Evolutionary conservation across 225 moss, liverwort and hornwort genomes (phyloP).

Genomic region (Asterella californica): DNA sequence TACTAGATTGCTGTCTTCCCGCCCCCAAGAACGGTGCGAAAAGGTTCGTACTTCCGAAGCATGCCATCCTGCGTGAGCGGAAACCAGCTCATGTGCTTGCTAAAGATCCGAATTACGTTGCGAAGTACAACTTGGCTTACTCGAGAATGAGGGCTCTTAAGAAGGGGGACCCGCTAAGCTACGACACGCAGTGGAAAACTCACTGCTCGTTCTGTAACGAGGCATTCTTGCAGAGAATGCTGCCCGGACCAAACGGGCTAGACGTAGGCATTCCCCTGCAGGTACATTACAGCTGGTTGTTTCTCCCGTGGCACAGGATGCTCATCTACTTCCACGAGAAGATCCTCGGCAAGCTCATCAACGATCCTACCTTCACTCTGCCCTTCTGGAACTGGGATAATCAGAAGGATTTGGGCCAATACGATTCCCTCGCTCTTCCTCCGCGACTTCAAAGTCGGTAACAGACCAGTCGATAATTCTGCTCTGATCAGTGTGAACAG

Average conservation of each 20-base stretch:
- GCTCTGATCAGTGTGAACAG: too few relatives aligned
- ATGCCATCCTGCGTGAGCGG: neutral
- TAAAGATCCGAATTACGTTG: neutral
- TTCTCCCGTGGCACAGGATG: neutral
- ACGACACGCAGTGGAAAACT: neutral
- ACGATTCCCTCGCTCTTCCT: too few relatives aligned
- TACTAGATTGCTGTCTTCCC: too few relatives aligned
- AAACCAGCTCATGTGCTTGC: neutral
- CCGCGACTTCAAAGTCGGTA: too few relatives aligned
- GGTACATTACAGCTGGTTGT: neutral
- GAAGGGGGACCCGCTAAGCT: neutral
- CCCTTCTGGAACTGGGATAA: too few relatives aligned
- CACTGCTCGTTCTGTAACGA: neutral
- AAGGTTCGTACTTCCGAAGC: too few relatives aligned
- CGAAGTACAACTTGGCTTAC: neutral
- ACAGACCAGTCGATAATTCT: too few relatives aligned
- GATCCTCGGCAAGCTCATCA: too few relatives aligned
- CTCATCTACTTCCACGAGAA: too few relatives aligned
- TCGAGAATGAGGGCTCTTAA: neutral
- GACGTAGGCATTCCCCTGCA: neutral
- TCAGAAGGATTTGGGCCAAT: too few relatives aligned
- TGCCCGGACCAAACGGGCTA: neutral
- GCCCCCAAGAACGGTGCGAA: too few relatives aligned
- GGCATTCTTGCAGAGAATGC: neutral
- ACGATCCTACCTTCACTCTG: too few relatives aligned